Evolutionary conservation across 352 stramenopile genomes (phyloP).

Genomic region (Globisporangium mamillatum): DNA sequence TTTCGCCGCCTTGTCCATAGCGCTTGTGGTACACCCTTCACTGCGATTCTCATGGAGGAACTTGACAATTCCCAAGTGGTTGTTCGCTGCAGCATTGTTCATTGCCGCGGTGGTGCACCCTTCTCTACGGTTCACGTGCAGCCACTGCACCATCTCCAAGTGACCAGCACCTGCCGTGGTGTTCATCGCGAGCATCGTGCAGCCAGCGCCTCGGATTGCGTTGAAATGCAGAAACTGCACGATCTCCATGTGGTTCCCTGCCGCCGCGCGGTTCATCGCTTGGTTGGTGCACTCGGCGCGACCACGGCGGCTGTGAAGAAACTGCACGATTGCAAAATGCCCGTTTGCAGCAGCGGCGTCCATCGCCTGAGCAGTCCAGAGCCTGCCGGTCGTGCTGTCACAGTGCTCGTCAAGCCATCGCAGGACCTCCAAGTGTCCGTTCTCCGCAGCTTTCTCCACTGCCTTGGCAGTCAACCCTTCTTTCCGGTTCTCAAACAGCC

Average conservation of each 20-base stretch:
- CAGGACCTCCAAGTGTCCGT: slow-evolving; percentile 32
- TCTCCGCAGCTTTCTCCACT: slow-evolving; percentile 37
- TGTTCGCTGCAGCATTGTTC: slow-evolving; percentile 8
- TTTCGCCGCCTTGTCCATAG: slow-evolving; percentile 1
- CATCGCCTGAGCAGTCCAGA: slow-evolving; percentile 22
- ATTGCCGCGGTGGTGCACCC: slow-evolving; percentile 11
- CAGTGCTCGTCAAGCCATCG: slow-evolving; percentile 22
- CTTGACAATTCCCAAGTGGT: slow-evolving; percentile 1
- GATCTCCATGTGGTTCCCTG: slow-evolving; percentile 33
- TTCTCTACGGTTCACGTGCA: slow-evolving; percentile 4
- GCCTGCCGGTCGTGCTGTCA: slow-evolving; percentile 8
- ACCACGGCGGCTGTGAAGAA: neutral
- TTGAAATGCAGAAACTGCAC: slow-evolving; percentile 36
- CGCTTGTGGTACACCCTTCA: slow-evolving; percentile 2
- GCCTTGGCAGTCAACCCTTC: slow-evolving; percentile 25
- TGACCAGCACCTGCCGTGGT: neutral
- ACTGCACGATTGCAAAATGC: slow-evolving; percentile 11
- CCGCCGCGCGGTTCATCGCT: slow-evolving; percentile 30
- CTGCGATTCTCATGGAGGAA: slow-evolving; percentile 3
- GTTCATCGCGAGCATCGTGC: slow-evolving; percentile 21
- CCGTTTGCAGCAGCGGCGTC: slow-evolving; percentile 22
- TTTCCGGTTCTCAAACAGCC: slow-evolving; percentile 31
- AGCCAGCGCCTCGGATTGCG: slow-evolving; percentile 20
- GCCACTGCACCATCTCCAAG: slow-evolving; percentile 10
- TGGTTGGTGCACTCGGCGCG: slow-evolving; percentile 6